Base-by-base conservation (phyloP, 1,284 basidiomycete genomes). In the Cryptococcus wingfieldii region DNA sequence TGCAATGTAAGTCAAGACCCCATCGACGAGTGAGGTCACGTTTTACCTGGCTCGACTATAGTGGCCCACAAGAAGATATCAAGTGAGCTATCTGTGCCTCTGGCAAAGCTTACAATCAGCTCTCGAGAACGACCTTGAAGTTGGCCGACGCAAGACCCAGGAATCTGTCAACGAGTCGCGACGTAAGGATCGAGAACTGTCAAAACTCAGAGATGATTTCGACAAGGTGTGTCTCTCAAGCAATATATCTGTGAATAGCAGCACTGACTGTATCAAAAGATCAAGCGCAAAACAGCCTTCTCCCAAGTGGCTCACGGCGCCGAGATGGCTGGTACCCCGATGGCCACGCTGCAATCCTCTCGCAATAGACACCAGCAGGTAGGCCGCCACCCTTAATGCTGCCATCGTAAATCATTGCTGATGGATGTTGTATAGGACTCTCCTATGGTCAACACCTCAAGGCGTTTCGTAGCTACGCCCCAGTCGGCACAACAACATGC, bases 111-210 rank as follows among this genome's bases (percentile, higher is more conserved):
- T 31, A 23, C 50, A 28, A 27, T 43, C 43, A 59, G 57, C 34
- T 27, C 51, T 63, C 27, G 55, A 59, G 38, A 38, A 49, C 8
- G 58, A 63, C 34, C 49, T 63, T 5, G 57, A 59, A 4, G 31
- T n/a, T 10, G 45, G 55, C 19, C 43, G 38, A 3, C 55, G 60
- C 14, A 53, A 54, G 38, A 56, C 42, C 9, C 53, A 56, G 19
- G 58, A 58, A 31, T 31, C 55, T 23, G 14, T 60, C 7, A 53
- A 61, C n/a, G 60, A 64, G 25, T 46, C 51, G 10, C 47, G 60
- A 13, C 55, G 59, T 14, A 61, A 57, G 41, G 60, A 60, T n/a
- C 49, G 53, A 34, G 58, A 64, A 38, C 59, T 61, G 23, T 51
- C 42, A 16, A 53, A 53, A 27, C 39, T 62, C 13, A 46, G 58